Evolutionary conservation across 768 basidiomycete species (phyloP).

Genomic region (Phylloporus sp.): DNA sequence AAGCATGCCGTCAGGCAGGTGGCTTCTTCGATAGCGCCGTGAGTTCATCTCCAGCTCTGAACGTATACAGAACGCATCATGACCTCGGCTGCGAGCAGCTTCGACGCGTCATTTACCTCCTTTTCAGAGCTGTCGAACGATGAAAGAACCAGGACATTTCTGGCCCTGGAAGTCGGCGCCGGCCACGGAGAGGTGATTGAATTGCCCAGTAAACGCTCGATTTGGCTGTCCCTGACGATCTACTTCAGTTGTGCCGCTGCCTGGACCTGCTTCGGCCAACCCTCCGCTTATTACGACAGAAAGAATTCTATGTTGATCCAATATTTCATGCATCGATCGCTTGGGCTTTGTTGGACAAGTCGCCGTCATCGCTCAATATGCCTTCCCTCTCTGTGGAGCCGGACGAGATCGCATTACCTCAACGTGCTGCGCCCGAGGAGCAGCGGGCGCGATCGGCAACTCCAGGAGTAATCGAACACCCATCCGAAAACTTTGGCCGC

Average conservation of each 20-base stretch:
- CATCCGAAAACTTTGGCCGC: slow-evolving; percentile 34
- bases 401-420: slow-evolving; percentile 1
- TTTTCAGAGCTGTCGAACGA: slow-evolving; percentile 74
- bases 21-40: slow-evolving; percentile 46
- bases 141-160: slow-evolving; percentile 74
- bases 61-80: slow-evolving; percentile 1
- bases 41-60: slow-evolving; percentile 19
- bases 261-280: slow-evolving; percentile 53
- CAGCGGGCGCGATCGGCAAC: slow-evolving; percentile 1
- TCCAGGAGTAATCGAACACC: slow-evolving; percentile 4
- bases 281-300: slow-evolving; percentile 60
- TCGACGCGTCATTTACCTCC: slow-evolving; percentile 63
- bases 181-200: slow-evolving; percentile 68
- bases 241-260: slow-evolving; percentile 51
- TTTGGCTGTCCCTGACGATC: slow-evolving; percentile 14
- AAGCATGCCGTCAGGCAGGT: slow-evolving; percentile 53
- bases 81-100: slow-evolving; percentile 41
- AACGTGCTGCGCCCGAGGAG: slow-evolving; percentile 3
- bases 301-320: slow-evolving; percentile 73
- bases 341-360: slow-evolving; percentile 66
- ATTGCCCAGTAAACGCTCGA: neutral
- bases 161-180: slow-evolving; percentile 77
- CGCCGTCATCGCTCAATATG: slow-evolving; percentile 2
- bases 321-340: slow-evolving; percentile 87
- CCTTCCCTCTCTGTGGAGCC: slow-evolving; percentile 1